Conservation (phyloP, 352 stramenopile species). For the Phytophthora foliorum region DNA sequence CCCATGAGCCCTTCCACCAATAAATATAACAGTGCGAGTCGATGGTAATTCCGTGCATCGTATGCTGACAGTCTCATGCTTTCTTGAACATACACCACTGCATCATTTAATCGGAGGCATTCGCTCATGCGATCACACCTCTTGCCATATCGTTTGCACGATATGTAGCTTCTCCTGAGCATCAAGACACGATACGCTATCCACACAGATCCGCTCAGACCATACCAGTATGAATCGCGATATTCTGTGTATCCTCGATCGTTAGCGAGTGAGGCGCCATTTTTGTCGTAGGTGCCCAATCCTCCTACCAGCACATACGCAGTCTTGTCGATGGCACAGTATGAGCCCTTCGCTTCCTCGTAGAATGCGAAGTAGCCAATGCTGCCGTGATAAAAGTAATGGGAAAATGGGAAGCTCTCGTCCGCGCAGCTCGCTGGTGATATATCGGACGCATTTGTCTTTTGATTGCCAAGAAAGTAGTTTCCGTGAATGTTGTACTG, state of each 20-base stretch:
- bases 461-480: conserved; percentile 29
- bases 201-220: conserved; percentile 22
- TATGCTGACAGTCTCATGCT: conserved; percentile 38
- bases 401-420: conserved; percentile 30
- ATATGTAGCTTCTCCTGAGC: conserved; percentile 38
- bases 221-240: conserved; percentile 44
- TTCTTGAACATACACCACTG: conserved; percentile 45
- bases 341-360: conserved; percentile 37
- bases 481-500: conserved; percentile 48
- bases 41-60: conserved; percentile 42
- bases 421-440: conserved; percentile 24
- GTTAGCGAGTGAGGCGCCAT: conserved; percentile 25
- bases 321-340: conserved; percentile 39
- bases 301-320: conserved; percentile 33
- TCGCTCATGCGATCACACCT: conserved; percentile 35
- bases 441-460: conserved; percentile 15
- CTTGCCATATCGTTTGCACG: conserved; percentile 38
- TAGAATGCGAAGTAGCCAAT: conserved; percentile 42
- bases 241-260: conserved; percentile 30
- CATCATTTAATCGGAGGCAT: conserved; percentile 30
- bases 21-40: conserved; percentile 34
- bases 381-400: conserved; percentile 45
- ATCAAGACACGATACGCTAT: conserved; percentile 38
- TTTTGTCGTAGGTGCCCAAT: conserved; percentile 39
- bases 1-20: conserved; percentile 45